phyloP scores from a whole-genome alignment of 2,329 filamentous ascomycete genomes.

The Fusarium coicis region DNA sequence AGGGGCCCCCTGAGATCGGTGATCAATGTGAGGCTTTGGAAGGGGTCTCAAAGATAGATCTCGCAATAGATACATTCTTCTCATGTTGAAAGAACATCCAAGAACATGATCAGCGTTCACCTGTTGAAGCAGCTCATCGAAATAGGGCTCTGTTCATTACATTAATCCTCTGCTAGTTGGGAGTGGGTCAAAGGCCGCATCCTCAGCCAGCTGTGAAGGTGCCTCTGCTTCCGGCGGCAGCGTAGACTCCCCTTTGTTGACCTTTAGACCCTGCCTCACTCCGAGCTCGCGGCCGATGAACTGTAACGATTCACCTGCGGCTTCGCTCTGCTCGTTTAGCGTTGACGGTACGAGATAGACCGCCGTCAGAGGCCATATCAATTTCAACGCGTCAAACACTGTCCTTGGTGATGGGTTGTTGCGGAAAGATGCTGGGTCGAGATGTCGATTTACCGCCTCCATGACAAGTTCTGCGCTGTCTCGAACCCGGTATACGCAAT shows the following conservation, averaged over 20 bases:
- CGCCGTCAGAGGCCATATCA: constrained; percentile 53
- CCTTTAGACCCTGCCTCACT: constrained; percentile 50
- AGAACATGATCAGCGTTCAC: neutral
- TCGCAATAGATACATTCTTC: neutral
- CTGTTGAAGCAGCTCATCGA: neutral
- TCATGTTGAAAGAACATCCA: neutral
- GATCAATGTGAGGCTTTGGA: neutral
- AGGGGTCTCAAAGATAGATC: neutral
- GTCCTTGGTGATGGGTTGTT: constrained; percentile 46
- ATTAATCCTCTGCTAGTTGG: constrained; percentile 25
- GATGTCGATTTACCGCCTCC: constrained; percentile 37
- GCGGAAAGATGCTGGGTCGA: constrained; percentile 41
- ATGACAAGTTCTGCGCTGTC: constrained; percentile 46
- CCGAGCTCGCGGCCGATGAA: constrained; percentile 52
- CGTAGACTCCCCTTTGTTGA: constrained; percentile 21
- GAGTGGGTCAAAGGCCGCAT: constrained; percentile 29
- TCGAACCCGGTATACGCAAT: constrained; percentile 45
- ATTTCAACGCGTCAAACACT: constrained; percentile 51
- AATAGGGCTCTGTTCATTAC: neutral
- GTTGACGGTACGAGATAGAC: constrained; percentile 46
- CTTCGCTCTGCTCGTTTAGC: constrained; percentile 42
- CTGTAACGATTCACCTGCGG: constrained; percentile 44
- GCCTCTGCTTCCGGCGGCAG: constrained; percentile 44
- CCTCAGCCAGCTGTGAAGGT: constrained; percentile 37
- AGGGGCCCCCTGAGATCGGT: neutral